These are phyloP conservation scores for Gossypium gossypioides DNA, from an alignment of 441 rosid species.

Conservation along the genomic window DNA sequence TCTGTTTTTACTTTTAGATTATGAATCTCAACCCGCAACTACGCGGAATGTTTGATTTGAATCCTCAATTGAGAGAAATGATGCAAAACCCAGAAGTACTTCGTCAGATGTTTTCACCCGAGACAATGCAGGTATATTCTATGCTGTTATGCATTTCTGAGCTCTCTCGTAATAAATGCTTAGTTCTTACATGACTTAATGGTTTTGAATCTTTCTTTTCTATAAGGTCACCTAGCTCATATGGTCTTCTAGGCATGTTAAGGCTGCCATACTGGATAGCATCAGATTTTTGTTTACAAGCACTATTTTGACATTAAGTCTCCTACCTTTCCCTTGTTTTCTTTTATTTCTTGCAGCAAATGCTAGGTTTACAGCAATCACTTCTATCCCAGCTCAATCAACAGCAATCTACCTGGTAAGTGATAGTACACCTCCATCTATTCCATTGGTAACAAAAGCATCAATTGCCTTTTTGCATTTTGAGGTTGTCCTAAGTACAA, in stretches of 20 bases:
- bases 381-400: constrained; percentile 38
- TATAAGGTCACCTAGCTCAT: background rate
- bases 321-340: constrained; percentile 10
- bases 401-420: constrained; percentile 43
- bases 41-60: constrained; percentile 42
- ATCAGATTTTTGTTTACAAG: background rate
- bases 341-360: constrained; percentile 34
- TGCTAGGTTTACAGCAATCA: constrained; percentile 46
- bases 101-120: constrained; percentile 57
- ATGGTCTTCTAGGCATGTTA: constrained; percentile 6
- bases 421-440: background rate
- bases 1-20: constrained; percentile 27
- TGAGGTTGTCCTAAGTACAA: background rate
- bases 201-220: background rate
- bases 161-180: background rate
- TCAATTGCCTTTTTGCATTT: background rate
- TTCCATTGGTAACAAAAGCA: background rate
- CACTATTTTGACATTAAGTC: background rate
- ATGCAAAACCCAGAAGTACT: constrained; percentile 62
- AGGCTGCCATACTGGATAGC: background rate
- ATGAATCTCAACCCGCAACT: constrained; percentile 56
- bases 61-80: constrained; percentile 69
- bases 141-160: background rate
- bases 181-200: background rate
- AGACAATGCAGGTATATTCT: constrained; percentile 49